These are phyloP conservation scores for Ceriops zippeliana DNA, from an alignment of 345 rosid genomes.

Conservation along the genomic window DNA sequence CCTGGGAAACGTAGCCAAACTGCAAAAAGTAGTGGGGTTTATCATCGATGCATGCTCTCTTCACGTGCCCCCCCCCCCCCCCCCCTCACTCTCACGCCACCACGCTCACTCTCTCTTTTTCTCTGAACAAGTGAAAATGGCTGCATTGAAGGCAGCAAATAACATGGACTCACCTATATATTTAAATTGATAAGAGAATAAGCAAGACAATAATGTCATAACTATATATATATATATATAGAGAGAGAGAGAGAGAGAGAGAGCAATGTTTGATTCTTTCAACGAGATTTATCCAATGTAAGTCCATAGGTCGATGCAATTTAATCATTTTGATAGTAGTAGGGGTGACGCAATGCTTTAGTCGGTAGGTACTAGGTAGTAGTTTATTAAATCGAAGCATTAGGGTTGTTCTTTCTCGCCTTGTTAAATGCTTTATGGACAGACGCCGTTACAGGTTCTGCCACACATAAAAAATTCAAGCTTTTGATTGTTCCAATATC, in stretches of 20 bases:
- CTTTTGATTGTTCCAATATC: no score
- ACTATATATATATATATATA: not conserved
- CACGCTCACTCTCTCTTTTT: not conserved
- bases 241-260: no score
- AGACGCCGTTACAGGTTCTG: not conserved
- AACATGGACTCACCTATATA: conserved; percentile 3
- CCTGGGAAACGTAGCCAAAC: conserved; percentile 32
- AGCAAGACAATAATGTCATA: not conserved
- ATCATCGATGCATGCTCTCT: conserved; percentile 17
- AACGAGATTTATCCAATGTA: not conserved
- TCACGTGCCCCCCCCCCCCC: conserved; percentile 27
- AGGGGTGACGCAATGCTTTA: conserved; percentile 5
- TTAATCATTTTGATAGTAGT: not conserved
- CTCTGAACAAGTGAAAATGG: not conserved
- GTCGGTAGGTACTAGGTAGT: not conserved
- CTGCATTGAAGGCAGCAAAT: conserved; percentile 9
- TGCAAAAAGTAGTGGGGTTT: conserved; percentile 27
- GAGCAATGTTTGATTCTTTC: conserved; percentile 8
- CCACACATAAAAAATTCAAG: not conserved
- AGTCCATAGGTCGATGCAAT: not conserved
- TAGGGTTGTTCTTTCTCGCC: no score
- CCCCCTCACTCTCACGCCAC: not conserved
- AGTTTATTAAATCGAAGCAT: not conserved
- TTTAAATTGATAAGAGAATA: not conserved
- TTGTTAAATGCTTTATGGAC: no score